Evolutionary conservation across 176 grass and related monocot genomes (phyloP).

Genomic region (Melocanna baccifera): DNA sequence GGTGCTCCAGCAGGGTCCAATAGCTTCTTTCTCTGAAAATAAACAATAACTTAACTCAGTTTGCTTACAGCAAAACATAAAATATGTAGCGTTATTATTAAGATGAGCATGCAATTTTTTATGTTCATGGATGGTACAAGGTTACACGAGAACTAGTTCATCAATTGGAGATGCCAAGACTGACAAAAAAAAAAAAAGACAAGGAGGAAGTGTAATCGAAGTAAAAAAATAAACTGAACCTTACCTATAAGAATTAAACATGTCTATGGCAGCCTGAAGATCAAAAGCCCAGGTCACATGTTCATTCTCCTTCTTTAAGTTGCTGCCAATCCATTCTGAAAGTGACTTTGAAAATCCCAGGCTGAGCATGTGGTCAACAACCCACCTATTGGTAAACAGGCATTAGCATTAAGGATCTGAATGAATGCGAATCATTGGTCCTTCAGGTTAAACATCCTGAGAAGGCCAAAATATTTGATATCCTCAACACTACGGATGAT

Average conservation of each 20-base stretch:
- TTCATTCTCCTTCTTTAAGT: slow-evolving; percentile 68
- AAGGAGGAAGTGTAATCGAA: background rate
- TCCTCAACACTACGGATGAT: background rate
- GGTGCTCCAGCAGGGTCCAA: slow-evolving; percentile 69
- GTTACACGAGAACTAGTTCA: background rate
- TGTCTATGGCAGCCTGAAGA: slow-evolving; percentile 78
- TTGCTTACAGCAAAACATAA: background rate
- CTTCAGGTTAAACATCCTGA: background rate
- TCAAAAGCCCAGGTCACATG: slow-evolving; percentile 84
- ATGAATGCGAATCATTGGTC: slow-evolving; percentile 5
- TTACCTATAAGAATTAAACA: slow-evolving; percentile 94
- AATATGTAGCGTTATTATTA: background rate
- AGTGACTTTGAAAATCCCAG: slow-evolving; percentile 88
- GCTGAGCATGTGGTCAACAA: slow-evolving; percentile 80
- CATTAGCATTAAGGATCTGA: background rate
- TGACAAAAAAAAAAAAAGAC: background rate
- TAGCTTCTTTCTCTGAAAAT: slow-evolving; percentile 67
- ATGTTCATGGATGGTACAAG: background rate
- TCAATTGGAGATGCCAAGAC: background rate
- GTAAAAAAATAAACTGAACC: background rate
- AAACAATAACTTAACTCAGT: background rate
- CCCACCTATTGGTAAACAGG: slow-evolving; percentile 57
- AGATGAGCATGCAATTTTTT: background rate
- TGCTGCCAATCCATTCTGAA: slow-evolving; percentile 94
- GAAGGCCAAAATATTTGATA: background rate